A percentile compares a stretch with the other conserved stretches of the same genome.
These are phyloP conservation scores for Epichloe uncinata DNA, from an alignment of 2,329 filamentous ascomycete species.

Conservation along the genomic window DNA sequence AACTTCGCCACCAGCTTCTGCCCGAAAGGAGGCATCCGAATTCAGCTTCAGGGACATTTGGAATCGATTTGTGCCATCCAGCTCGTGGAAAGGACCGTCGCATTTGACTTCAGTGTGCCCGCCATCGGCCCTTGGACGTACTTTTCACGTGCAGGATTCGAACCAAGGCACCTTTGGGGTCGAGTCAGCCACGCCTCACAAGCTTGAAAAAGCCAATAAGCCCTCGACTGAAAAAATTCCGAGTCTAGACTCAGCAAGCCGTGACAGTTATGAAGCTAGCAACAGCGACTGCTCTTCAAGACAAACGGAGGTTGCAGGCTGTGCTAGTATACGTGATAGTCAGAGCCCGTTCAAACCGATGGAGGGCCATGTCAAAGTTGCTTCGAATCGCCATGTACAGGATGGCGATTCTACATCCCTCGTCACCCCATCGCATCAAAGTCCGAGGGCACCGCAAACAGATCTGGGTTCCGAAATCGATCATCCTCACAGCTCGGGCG, in stretches of 20 bases:
- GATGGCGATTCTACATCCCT: neutral
- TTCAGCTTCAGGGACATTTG: constrained; percentile 13
- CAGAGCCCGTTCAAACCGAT: neutral
- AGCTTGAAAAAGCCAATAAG: neutral
- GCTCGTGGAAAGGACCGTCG: constrained; percentile 13
- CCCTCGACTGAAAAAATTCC: neutral
- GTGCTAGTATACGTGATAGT: neutral
- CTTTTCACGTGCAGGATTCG: neutral
- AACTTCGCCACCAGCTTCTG: neutral
- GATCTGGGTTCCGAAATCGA: neutral
- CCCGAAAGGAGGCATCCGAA: constrained; percentile 3
- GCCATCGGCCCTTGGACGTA: neutral
- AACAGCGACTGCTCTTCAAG: neutral
- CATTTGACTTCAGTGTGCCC: constrained; percentile 3
- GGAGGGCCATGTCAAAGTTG: neutral
- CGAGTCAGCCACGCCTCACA: neutral
- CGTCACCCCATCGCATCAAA: constrained; percentile 6
- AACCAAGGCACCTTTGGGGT: neutral
- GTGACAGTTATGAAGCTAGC: neutral
- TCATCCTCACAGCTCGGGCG: neutral
- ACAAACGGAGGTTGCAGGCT: neutral
- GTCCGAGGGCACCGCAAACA: constrained; percentile 9
- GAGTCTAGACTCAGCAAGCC: neutral
- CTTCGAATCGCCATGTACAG: neutral
- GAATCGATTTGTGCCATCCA: constrained; percentile 12